These are phyloP conservation scores for Raphanus raphanistrum DNA, from an alignment of 345 rosid genomes.

Conservation along the genomic window DNA sequence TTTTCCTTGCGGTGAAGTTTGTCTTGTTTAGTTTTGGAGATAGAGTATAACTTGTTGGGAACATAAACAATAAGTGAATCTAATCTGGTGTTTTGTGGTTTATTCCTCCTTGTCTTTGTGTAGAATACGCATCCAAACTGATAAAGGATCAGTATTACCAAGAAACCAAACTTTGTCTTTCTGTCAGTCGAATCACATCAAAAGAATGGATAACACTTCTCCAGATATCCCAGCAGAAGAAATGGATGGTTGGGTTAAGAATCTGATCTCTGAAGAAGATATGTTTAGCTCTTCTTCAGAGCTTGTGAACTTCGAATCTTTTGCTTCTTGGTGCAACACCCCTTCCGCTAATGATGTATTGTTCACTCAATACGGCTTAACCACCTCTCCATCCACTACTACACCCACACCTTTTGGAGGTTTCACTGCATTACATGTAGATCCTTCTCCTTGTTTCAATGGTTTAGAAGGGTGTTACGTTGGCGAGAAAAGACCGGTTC, in stretches of 20 bases:
- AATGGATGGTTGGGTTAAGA: slow-evolving; percentile 45
- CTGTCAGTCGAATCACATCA: background rate
- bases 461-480: slow-evolving; percentile 40
- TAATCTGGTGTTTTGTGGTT: background rate
- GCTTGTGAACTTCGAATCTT: slow-evolving; percentile 60
- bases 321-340: slow-evolving; percentile 66
- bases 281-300: slow-evolving; percentile 49
- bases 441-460: slow-evolving; percentile 20
- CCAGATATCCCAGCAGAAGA: slow-evolving; percentile 50
- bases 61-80: background rate
- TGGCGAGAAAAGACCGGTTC: slow-evolving; percentile 47
- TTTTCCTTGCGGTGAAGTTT: slow-evolving; percentile 34
- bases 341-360: slow-evolving; percentile 52
- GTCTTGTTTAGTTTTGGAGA: background rate
- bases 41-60: background rate
- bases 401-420: slow-evolving; percentile 40
- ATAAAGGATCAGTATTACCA: background rate
- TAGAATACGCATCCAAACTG: slow-evolving; percentile 5
- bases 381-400: slow-evolving; percentile 39
- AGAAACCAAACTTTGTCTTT: background rate
- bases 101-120: slow-evolving; percentile 15
- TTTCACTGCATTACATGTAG: slow-evolving; percentile 36
- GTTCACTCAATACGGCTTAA: slow-evolving; percentile 45
- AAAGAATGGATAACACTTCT: slow-evolving; percentile 57
- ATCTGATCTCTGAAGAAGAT: slow-evolving; percentile 47